Evolutionary conservation across 768 basidiomycete species (phyloP).

Genomic region (Mycena haematopus): DNA sequence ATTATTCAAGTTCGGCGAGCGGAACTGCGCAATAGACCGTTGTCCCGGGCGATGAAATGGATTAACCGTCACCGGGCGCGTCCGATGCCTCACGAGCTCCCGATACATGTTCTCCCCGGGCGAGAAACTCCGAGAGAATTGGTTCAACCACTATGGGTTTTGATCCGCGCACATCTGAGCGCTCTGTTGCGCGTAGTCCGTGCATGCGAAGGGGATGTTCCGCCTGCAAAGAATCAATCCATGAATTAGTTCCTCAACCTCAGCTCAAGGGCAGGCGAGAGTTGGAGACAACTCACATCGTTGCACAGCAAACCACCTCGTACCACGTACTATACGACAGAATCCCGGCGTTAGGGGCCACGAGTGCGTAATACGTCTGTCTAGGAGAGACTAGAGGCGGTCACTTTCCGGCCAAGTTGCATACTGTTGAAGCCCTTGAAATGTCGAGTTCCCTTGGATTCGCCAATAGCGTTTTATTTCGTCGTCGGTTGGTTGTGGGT

Average conservation of each 20-base stretch:
- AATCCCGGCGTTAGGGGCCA: slow-evolving; percentile 48
- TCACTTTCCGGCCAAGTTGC: no score
- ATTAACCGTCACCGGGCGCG: slow-evolving; percentile 18
- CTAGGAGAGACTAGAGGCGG: no score
- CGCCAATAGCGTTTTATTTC: no score
- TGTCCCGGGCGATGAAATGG: slow-evolving; percentile 23
- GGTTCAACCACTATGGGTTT: slow-evolving; percentile 15
- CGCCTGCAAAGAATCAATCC: neutral
- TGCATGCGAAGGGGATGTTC: slow-evolving; percentile 25
- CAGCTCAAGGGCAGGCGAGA: no score
- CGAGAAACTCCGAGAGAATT: slow-evolving; percentile 3
- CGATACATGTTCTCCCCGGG: neutral
- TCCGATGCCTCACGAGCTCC: slow-evolving; percentile 8
- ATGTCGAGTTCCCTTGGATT: no score
- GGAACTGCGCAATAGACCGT: slow-evolving; percentile 17
- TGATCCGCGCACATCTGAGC: slow-evolving; percentile 3
- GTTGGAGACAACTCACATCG: slow-evolving; percentile 12
- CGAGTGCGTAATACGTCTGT: no score
- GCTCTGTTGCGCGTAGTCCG: slow-evolving; percentile 26
- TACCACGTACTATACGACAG: slow-evolving; percentile 43
- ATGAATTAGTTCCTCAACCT: slow-evolving; percentile 5
- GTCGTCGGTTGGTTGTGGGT: no score
- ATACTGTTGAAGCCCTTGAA: no score
- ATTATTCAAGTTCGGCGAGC: slow-evolving; percentile 19
- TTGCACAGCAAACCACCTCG: slow-evolving; percentile 38